phyloP scores from a whole-genome alignment of 2,329 filamentous ascomycete species.

The Phymatotrichopsis omnivora region DNA sequence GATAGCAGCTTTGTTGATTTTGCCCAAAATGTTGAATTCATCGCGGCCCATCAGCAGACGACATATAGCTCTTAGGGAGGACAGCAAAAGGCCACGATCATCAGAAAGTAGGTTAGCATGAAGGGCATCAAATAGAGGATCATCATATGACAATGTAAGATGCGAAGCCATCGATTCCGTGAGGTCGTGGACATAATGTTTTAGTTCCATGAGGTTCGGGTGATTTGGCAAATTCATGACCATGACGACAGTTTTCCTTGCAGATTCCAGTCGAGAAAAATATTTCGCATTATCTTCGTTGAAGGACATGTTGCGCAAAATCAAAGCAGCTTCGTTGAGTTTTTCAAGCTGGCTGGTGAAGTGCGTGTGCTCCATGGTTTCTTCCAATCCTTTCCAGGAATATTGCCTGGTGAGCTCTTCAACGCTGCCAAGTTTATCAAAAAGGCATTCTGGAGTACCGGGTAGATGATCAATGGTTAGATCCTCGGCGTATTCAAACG shows the following conservation, averaged over 20 bases:
- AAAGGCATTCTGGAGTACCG: constrained; percentile 74
- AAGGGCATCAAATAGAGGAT: constrained; percentile 52
- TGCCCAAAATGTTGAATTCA: constrained; percentile 63
- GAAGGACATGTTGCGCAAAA: constrained; percentile 93
- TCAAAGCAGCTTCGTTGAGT: constrained; percentile 75
- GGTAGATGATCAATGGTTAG: constrained; percentile 91
- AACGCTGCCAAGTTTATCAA: constrained; percentile 60
- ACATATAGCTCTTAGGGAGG: constrained; percentile 67
- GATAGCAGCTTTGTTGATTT: constrained; percentile 56
- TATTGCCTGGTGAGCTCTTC: constrained; percentile 41
- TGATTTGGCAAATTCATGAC: constrained; percentile 65
- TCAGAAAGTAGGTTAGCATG: constrained; percentile 46
- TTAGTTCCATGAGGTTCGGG: constrained; percentile 67
- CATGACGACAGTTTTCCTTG: constrained; percentile 71
- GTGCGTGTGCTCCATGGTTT: constrained; percentile 59
- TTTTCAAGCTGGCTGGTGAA: constrained; percentile 62
- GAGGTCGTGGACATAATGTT: constrained; percentile 84
- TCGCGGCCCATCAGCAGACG: constrained; percentile 82
- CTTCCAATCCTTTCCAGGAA: constrained; percentile 51
- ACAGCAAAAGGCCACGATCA: constrained; percentile 74
- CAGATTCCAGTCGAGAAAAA: constrained; percentile 55
- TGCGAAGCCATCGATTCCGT: constrained; percentile 82
- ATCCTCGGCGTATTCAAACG: constrained; percentile 86
- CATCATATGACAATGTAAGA: constrained; percentile 58
- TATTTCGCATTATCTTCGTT: constrained; percentile 78